Base-by-base conservation (phyloP, 352 stramenopile genomes). In the Globisporangium cystogenes region DNA sequence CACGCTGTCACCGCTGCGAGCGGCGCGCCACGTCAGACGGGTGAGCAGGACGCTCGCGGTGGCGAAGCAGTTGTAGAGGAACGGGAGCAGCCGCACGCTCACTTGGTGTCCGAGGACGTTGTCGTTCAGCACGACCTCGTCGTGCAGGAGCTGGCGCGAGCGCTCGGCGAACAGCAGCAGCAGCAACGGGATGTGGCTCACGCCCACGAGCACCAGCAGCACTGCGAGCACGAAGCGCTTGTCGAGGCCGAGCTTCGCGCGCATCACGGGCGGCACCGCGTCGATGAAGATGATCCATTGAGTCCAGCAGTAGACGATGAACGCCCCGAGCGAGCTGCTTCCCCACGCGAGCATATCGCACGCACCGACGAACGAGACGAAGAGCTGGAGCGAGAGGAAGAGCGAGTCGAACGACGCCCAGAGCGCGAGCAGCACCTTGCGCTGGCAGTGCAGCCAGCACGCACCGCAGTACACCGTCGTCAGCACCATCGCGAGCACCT, bases 361-460 rank as follows among this genome's bases (percentile, higher is more conserved):
- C 18, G 69, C 47, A 20, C 53, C 55, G 5, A 62, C 20, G 31
- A 59, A 40, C 7, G 59, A 39, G 7, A 43, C 21, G 3, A 43
- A 42, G 21, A 72, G 16, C 42, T 75, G 64, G 5, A 52, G 14
- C n/a, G 54, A 65, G 40, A 72, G 27, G 41, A 70, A 75, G 0
- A 54, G 43, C 10, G 70, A 64, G 53, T 75, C 60, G 47, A 75
- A 75, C 16, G 48, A 64, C 23, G 18, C 15, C 1, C 27, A 48
- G 10, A 66, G 24, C 16, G 39, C 33, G 14, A 24, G 36, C 21
- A 66, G n/a, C 20, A 66, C 26, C 12, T 44, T 26, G 6, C 23
- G 47, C 41, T 65, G 52, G 33, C 45, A 61, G 24, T 55, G 46
- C 4, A 42, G n/a, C 14, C 24, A 26, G 11, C 49, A 31, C 16